phyloP scores from a whole-genome alignment of 2,329 filamentous ascomycete genomes.

The Simplicillium sp. region DNA sequence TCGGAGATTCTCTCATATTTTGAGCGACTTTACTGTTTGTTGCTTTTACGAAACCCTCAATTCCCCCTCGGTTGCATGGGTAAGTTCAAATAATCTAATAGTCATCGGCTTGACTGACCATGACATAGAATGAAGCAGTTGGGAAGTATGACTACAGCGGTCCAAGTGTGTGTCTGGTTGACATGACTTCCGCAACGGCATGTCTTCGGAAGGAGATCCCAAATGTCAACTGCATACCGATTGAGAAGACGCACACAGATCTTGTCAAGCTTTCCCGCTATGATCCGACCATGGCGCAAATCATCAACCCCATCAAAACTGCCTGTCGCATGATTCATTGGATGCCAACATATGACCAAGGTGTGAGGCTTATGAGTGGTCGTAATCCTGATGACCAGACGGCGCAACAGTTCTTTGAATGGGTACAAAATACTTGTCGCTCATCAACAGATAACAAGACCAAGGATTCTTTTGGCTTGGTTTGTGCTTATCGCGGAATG shows the following conservation, averaged over 20 bases:
- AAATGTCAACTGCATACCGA: background rate
- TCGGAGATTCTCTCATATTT: conserved; percentile 7
- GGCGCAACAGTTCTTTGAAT: background rate
- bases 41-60: conserved; percentile 8
- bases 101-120: background rate
- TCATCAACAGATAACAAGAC: background rate
- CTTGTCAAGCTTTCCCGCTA: background rate
- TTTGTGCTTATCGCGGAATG: background rate
- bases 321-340: background rate
- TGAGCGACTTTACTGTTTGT: conserved; percentile 5
- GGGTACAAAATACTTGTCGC: background rate
- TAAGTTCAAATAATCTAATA: background rate
- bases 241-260: background rate
- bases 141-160: background rate
- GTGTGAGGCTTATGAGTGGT: background rate
- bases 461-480: background rate
- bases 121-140: background rate
- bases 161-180: background rate
- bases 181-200: background rate
- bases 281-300: background rate
- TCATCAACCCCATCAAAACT: background rate
- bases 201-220: background rate
- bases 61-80: conserved; percentile 3
- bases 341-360: background rate
- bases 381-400: background rate